These are phyloP conservation scores for Pseudoneurospora amorphoporcata DNA, from an alignment of 495 filamentous ascomycete species.

Conservation along the genomic window DNA sequence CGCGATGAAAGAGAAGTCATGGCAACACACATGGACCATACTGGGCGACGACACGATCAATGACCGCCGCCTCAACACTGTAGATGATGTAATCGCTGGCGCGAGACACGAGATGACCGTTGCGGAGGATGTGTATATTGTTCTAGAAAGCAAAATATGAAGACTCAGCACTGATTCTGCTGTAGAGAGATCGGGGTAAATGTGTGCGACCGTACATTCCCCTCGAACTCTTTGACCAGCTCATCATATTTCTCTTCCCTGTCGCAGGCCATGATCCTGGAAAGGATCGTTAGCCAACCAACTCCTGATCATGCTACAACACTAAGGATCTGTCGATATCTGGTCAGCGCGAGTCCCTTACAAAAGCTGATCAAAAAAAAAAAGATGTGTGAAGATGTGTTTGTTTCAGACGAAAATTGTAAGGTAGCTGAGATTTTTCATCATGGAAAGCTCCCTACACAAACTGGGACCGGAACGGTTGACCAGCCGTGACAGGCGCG, in stretches of 20 bases:
- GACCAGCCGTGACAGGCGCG: conserved; percentile 33
- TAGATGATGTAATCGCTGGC: conserved; percentile 96
- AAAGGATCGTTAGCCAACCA: conserved; percentile 1
- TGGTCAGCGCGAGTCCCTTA: conserved; percentile 13
- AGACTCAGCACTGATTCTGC: conserved; percentile 46
- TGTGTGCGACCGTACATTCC: conserved; percentile 44
- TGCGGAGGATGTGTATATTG: conserved; percentile 69
- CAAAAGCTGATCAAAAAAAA: conserved; percentile 5
- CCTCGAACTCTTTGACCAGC: conserved; percentile 65
- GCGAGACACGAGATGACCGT: conserved; percentile 91
- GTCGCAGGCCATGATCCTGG: conserved; percentile 92
- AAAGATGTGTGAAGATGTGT: not conserved
- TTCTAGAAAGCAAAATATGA: conserved; percentile 35
- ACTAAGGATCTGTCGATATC: not conserved
- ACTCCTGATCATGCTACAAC: conserved; percentile 3
- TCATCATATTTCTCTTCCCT: conserved; percentile 70
- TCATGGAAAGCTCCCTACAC: conserved; percentile 59
- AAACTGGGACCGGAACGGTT: conserved; percentile 29
- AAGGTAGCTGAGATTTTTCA: conserved; percentile 98
- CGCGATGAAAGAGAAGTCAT: conserved; percentile 6
- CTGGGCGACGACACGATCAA: conserved; percentile 70
- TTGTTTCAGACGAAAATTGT: conserved; percentile 70
- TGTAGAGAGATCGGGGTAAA: conserved; percentile 17
- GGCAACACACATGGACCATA: conserved; percentile 79
- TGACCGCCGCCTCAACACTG: conserved; percentile 86